phyloP scores from a whole-genome alignment of 2,329 filamentous ascomycete species.

The Rugonectria rugulosa region DNA sequence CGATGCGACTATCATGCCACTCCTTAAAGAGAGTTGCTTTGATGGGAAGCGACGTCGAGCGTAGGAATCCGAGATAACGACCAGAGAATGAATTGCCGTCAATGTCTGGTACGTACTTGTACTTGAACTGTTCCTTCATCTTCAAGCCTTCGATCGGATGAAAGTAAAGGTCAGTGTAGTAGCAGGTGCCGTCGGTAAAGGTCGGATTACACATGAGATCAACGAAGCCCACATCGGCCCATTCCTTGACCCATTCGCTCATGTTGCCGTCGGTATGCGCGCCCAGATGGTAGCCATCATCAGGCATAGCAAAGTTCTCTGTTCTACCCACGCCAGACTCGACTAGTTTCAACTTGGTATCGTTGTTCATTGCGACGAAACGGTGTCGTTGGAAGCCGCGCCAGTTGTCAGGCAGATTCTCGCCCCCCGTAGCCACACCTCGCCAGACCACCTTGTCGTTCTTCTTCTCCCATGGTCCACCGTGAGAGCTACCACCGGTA shows the following conservation, averaged over 20 bases:
- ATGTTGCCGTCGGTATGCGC: constrained; percentile 55
- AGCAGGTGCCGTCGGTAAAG: constrained; percentile 49
- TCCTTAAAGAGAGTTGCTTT: constrained; percentile 82
- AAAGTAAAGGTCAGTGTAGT: constrained; percentile 59
- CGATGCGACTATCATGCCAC: constrained; percentile 79
- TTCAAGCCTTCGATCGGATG: constrained; percentile 47
- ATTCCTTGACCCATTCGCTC: constrained; percentile 57
- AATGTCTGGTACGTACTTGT: constrained; percentile 78
- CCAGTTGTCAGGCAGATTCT: constrained; percentile 69
- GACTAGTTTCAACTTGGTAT: constrained; percentile 60
- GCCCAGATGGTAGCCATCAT: constrained; percentile 55
- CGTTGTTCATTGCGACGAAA: constrained; percentile 77
- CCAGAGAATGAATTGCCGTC: constrained; percentile 78
- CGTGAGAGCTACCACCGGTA: constrained; percentile 61
- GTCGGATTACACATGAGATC: constrained; percentile 60
- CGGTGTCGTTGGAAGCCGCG: constrained; percentile 77
- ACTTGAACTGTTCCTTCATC: constrained; percentile 62
- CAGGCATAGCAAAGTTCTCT: constrained; percentile 63
- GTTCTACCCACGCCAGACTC: constrained; percentile 53
- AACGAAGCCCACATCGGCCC: constrained; percentile 61
- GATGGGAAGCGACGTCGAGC: constrained; percentile 74
- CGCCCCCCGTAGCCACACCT: constrained; percentile 71
- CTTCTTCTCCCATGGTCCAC: constrained; percentile 66
- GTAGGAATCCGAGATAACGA: constrained; percentile 73
- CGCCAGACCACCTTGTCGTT: constrained; percentile 65